Evolutionary conservation across 2,329 filamentous ascomycete genomes (phyloP).

Genomic region (Fusarium brevicatenulatum): DNA sequence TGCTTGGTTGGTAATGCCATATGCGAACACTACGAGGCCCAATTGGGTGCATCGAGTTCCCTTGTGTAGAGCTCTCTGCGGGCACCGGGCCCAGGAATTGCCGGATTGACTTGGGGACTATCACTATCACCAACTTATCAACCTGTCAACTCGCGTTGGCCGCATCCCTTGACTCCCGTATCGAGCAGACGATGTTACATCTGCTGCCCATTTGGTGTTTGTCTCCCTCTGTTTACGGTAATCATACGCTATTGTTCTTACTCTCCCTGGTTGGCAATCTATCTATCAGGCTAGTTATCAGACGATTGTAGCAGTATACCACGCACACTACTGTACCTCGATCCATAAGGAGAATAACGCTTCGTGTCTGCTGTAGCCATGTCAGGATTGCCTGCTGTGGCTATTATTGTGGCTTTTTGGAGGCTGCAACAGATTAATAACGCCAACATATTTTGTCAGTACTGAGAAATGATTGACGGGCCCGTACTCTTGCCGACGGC

Average conservation of each 20-base stretch:
- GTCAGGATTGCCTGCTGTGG: not conserved
- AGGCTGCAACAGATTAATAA: constrained; percentile 16
- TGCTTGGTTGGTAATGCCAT: not conserved
- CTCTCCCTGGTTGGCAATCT: constrained; percentile 8
- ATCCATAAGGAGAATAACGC: constrained; percentile 19
- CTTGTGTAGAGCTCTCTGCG: not conserved
- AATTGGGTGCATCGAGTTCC: not conserved
- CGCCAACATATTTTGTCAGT: constrained; percentile 10
- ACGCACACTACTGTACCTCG: constrained; percentile 30
- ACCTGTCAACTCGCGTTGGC: not conserved
- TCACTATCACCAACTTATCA: not conserved
- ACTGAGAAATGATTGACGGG: constrained; percentile 34
- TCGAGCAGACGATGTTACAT: not conserved
- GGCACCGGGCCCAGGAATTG: constrained; percentile 6
- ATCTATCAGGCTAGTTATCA: constrained; percentile 6
- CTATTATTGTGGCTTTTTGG: constrained; percentile 10
- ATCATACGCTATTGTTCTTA: not conserved
- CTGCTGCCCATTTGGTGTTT: constrained; percentile 12
- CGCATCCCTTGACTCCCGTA: constrained; percentile 13
- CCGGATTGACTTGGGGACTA: not conserved
- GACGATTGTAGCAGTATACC: constrained; percentile 10
- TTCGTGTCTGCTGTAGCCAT: not conserved
- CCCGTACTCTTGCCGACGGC: constrained; percentile 32
- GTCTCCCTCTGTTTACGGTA: constrained; percentile 22
- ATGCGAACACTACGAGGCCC: not conserved